These are phyloP conservation scores for Diaporthe helianthi DNA, from an alignment of 2,329 filamentous ascomycete genomes.

Conservation along the genomic window DNA sequence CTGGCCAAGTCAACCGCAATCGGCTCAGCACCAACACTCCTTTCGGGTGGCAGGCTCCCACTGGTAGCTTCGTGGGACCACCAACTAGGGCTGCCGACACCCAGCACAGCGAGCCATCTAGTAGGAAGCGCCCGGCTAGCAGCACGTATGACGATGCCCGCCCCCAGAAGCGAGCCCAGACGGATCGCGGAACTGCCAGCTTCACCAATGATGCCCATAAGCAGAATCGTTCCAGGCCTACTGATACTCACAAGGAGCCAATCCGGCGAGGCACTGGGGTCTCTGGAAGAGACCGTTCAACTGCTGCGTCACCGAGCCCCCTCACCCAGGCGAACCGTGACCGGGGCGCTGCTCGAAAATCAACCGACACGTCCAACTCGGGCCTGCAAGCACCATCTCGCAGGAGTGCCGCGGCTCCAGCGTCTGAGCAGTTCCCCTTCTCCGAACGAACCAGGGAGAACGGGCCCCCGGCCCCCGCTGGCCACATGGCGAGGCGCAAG, in stretches of 20 bases:
- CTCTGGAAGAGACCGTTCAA: neutral
- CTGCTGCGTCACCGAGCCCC: neutral
- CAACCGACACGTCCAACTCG: neutral
- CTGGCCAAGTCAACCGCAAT: too few relatives aligned
- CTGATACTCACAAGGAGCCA: neutral
- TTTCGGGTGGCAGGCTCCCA: neutral
- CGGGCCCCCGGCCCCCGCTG: neutral
- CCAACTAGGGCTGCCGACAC: neutral
- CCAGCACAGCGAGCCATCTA: neutral
- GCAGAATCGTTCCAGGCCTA: too few relatives aligned
- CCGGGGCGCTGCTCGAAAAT: neutral
- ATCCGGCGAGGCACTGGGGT: neutral
- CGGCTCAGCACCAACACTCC: neutral
- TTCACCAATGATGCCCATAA: neutral
- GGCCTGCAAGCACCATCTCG: neutral
- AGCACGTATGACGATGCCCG: neutral
- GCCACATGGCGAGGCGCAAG: neutral
- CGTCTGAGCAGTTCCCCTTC: accelerated
- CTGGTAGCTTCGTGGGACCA: neutral
- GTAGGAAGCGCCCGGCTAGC: neutral
- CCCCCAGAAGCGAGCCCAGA: neutral
- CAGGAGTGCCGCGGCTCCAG: neutral
- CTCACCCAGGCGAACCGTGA: neutral
- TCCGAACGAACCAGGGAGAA: neutral
- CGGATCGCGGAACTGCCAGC: neutral